Percentiles rank a stretch among this genome's conserved stretches.
phyloP scores from a whole-genome alignment of 2,329 filamentous ascomycete genomes.

The Colletotrichum brevisporum region DNA sequence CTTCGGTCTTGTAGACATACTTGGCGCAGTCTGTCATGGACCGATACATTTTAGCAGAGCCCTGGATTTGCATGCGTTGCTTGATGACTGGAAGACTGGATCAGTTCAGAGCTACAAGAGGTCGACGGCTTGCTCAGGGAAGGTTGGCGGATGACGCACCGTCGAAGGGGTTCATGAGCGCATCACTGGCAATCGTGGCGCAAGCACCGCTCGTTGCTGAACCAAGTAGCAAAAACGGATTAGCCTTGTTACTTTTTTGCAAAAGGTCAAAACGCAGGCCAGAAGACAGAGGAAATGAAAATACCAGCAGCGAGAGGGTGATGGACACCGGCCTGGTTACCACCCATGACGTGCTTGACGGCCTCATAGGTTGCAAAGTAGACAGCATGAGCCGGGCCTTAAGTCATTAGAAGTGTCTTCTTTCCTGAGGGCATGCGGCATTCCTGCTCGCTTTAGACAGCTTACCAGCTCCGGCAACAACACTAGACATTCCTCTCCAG shows the following conservation, averaged over 20 bases:
- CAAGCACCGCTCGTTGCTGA: slow-evolving; percentile 91
- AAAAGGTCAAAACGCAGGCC: too few species aligned
- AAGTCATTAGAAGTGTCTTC: slow-evolving; percentile 7
- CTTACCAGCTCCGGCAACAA: slow-evolving; percentile 93
- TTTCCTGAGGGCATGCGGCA: background rate
- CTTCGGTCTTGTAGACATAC: slow-evolving; percentile 89
- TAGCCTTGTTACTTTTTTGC: too few species aligned
- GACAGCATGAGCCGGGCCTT: slow-evolving; percentile 95
- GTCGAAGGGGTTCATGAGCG: slow-evolving; percentile 99
- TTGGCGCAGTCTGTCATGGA: slow-evolving; percentile 89
- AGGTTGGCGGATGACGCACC: slow-evolving; percentile 67
- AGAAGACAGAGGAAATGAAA: slow-evolving; percentile 44
- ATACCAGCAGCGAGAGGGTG: slow-evolving; percentile 93
- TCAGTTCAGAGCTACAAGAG: too few species aligned
- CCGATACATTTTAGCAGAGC: slow-evolving; percentile 88
- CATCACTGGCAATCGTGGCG: slow-evolving; percentile 96
- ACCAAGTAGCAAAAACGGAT: too few species aligned
- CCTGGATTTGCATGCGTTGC: slow-evolving; percentile 98
- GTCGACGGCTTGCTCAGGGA: too few species aligned
- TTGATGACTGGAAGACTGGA: slow-evolving; percentile 82
- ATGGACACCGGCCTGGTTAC: slow-evolving; percentile 88
- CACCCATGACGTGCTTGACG: slow-evolving; percentile 96
- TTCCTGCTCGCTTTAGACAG: background rate
- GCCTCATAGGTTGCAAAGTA: slow-evolving; percentile 99
- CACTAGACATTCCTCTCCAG: slow-evolving; percentile 97